Evolutionary conservation across 2,329 filamentous ascomycete species (phyloP).

Genomic region (Paraphoma chrysanthemicola): DNA sequence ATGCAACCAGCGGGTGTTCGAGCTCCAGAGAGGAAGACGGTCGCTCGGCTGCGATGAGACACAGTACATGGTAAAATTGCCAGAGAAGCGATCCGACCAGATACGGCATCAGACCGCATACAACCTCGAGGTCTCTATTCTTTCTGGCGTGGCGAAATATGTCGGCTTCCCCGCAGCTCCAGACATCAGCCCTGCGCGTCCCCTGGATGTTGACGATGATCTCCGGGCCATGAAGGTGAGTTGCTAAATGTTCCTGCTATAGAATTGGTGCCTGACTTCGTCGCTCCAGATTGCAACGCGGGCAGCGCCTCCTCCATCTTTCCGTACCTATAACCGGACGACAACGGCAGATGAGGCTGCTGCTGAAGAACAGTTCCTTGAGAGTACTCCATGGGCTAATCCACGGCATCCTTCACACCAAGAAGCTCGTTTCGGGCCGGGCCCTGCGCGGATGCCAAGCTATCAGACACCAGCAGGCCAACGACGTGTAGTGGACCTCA

Average conservation of each 20-base stretch:
- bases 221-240: slow-evolving; percentile 87
- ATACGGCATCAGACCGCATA: slow-evolving; percentile 87
- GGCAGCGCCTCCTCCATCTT: slow-evolving; percentile 37
- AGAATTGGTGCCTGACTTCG: slow-evolving; percentile 28
- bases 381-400: slow-evolving; percentile 92
- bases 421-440: slow-evolving; percentile 41
- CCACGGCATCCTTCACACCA: slow-evolving; percentile 65
- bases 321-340: slow-evolving; percentile 43
- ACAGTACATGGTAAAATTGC: slow-evolving; percentile 83
- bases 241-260: slow-evolving; percentile 32
- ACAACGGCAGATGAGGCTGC: slow-evolving; percentile 60
- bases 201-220: slow-evolving; percentile 82
- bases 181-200: slow-evolving; percentile 74
- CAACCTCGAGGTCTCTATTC: slow-evolving; percentile 90
- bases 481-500: slow-evolving; percentile 41
- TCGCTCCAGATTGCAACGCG: slow-evolving; percentile 42
- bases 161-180: slow-evolving; percentile 97
- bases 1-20: slow-evolving; percentile 89
- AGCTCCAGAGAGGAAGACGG: slow-evolving; percentile 87
- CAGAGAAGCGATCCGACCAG: slow-evolving; percentile 76
- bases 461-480: slow-evolving; percentile 49
- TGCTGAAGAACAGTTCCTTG: slow-evolving; percentile 84
- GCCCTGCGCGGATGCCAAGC: slow-evolving; percentile 33
- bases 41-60: slow-evolving; percentile 78
- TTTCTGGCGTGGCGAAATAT: slow-evolving; percentile 91